Percentiles rank a stretch among this genome's conserved stretches.
Conservation (phyloP, 2,329 filamentous ascomycete species). For the Tolypocladium album region DNA sequence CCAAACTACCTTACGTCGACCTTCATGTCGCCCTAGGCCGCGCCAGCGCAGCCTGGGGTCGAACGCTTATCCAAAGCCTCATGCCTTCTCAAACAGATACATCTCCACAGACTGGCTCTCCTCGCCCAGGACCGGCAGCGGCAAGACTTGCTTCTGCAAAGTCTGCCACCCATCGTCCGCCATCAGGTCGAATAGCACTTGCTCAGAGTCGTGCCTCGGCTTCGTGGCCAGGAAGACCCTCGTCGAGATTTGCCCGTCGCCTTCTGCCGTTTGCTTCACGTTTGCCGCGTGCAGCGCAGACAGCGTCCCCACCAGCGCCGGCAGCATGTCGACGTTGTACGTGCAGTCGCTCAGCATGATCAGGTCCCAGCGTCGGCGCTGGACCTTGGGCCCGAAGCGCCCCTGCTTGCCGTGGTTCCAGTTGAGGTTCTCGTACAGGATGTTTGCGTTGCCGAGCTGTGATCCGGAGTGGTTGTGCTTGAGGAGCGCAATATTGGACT, state of each 20-base stretch:
- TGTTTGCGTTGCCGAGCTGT: conserved; percentile 7
- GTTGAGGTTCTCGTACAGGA: conserved; percentile 44
- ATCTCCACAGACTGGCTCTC: conserved; percentile 38
- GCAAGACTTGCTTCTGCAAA: conserved; percentile 27
- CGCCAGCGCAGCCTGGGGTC: neutral
- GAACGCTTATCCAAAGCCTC: neutral
- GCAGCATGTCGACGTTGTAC: conserved; percentile 47
- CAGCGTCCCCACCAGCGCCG: conserved; percentile 41
- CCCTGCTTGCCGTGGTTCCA: conserved; percentile 42
- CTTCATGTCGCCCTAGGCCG: neutral
- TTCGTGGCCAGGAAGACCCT: conserved; percentile 45
- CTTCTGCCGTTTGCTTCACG: conserved; percentile 7
- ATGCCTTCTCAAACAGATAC: conserved; percentile 35
- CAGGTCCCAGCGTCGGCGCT: conserved; percentile 37
- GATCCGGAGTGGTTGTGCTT: conserved; percentile 5
- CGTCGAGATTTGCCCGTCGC: conserved; percentile 16
- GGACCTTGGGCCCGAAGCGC: conserved; percentile 28
- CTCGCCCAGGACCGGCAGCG: conserved; percentile 33
- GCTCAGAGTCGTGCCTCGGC: conserved; percentile 42
- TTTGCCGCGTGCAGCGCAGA: conserved; percentile 34
- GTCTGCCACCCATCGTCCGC: conserved; percentile 32
- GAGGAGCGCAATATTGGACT: conserved; percentile 32
- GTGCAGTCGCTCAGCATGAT: conserved; percentile 50
- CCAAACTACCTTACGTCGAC: no score
- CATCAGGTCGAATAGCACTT: conserved; percentile 36